Evolutionary conservation across 805 yeast genomes (phyloP).

Genomic region (Wickerhamiella vanderwaltii): DNA sequence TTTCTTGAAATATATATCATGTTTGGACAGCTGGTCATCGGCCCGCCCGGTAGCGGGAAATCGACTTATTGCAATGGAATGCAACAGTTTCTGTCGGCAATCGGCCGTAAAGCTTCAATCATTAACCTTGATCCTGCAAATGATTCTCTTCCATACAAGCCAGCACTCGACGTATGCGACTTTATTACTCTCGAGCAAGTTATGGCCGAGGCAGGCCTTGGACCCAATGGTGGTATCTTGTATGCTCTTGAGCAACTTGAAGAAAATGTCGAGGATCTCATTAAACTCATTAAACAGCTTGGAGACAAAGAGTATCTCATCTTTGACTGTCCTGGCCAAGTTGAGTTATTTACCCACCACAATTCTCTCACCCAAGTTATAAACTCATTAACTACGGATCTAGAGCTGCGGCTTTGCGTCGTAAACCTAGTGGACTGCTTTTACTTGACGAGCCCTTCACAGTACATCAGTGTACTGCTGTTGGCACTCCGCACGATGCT

Average conservation of each 20-base stretch:
- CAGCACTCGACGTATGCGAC: slow-evolving; percentile 68
- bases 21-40: slow-evolving; percentile 83
- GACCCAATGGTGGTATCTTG: slow-evolving; percentile 87
- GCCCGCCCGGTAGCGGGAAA: slow-evolving; percentile 94
- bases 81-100: slow-evolving; percentile 83
- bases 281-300: slow-evolving; percentile 44
- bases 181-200: slow-evolving; percentile 64
- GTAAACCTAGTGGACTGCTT: slow-evolving; percentile 76
- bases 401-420: slow-evolving; percentile 56
- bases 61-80: slow-evolving; percentile 89
- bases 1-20: neutral
- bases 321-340: slow-evolving; percentile 71
- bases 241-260: slow-evolving; percentile 65
- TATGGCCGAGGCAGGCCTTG: slow-evolving; percentile 58
- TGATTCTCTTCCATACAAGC: slow-evolving; percentile 55
- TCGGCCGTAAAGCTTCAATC: slow-evolving; percentile 79
- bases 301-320: slow-evolving; percentile 52
- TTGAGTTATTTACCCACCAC: slow-evolving; percentile 87
- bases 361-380: slow-evolving; percentile 60
- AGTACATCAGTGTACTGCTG: slow-evolving; percentile 69
- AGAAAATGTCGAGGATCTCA: slow-evolving; percentile 45
- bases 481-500: slow-evolving; percentile 84
- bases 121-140: slow-evolving; percentile 91
- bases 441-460: slow-evolving; percentile 75
- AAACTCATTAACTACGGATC: slow-evolving; percentile 44